Percentiles rank a stretch among this genome's conserved stretches.
These are phyloP conservation scores for Nannochloropsis oceanica DNA, from an alignment of 108 stramenopile genomes.

Conservation along the genomic window DNA sequence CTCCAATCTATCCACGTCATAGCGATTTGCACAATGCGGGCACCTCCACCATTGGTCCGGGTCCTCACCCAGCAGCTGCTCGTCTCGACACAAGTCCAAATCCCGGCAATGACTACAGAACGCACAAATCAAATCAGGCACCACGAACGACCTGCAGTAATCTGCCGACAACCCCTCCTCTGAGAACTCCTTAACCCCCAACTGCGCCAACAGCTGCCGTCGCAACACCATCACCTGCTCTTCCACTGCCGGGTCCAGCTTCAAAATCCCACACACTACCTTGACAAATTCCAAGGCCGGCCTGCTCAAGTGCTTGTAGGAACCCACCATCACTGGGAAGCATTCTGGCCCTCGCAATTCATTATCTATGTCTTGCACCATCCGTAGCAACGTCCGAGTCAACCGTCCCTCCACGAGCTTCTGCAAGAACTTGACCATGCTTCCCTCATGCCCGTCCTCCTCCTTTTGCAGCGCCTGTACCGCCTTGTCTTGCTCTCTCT, in stretches of 20 bases:
- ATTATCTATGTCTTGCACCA: slow-evolving; percentile 30
- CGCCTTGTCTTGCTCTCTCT: not conserved
- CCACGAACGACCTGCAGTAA: slow-evolving; percentile 64
- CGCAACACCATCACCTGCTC: slow-evolving; percentile 63
- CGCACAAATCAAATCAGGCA: slow-evolving; percentile 80
- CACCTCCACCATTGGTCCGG: slow-evolving; percentile 53
- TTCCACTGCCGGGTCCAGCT: slow-evolving; percentile 53
- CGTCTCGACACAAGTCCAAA: slow-evolving; percentile 66
- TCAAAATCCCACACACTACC: slow-evolving; percentile 59
- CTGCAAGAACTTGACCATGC: slow-evolving; percentile 11
- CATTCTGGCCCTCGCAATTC: slow-evolving; percentile 18
- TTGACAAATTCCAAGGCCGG: slow-evolving; percentile 91
- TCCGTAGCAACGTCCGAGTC: slow-evolving; percentile 16
- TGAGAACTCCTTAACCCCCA: slow-evolving; percentile 85
- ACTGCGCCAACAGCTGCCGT: slow-evolving; percentile 68
- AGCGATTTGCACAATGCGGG: slow-evolving; percentile 60
- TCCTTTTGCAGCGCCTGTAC: slow-evolving; percentile 14
- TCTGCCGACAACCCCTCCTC: slow-evolving; percentile 60
- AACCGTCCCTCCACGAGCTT: slow-evolving; percentile 2
- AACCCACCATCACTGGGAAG: slow-evolving; percentile 50
- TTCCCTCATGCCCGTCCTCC: slow-evolving; percentile 11
- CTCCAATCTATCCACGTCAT: slow-evolving; percentile 62
- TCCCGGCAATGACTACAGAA: slow-evolving; percentile 80
- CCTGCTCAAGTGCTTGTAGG: slow-evolving; percentile 41
- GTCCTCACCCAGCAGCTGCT: slow-evolving; percentile 16